These are phyloP conservation scores for Phytopythium helicoides DNA, from an alignment of 352 stramenopile species.

Conservation along the genomic window DNA sequence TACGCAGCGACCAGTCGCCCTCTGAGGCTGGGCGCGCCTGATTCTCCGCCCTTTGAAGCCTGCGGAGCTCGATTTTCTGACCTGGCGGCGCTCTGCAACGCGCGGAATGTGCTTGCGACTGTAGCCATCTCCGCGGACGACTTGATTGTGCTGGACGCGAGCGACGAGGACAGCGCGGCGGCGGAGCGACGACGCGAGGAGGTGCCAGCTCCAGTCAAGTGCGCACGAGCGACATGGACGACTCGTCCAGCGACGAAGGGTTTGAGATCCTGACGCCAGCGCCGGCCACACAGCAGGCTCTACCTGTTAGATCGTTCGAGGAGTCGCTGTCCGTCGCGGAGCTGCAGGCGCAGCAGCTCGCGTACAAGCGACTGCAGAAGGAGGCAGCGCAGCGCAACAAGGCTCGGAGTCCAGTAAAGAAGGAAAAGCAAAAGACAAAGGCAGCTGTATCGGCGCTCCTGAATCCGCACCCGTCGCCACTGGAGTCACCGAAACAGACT, in stretches of 20 bases:
- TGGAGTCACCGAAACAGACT: too few relatives aligned
- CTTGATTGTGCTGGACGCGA: conserved; percentile 53
- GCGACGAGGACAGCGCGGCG: conserved; percentile 27
- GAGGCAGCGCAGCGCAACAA: not conserved
- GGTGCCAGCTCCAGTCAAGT: not conserved
- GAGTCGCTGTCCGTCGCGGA: conserved; percentile 57
- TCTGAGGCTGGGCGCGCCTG: not conserved
- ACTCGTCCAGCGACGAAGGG: conserved; percentile 1
- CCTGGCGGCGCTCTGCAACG: not conserved
- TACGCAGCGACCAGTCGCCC: conserved; percentile 3
- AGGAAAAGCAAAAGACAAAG: conserved; percentile 1
- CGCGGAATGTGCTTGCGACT: not conserved
- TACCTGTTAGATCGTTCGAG: conserved; percentile 16
- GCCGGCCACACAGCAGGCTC: conserved; percentile 5
- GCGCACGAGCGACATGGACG: conserved; percentile 1
- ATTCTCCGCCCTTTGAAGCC: not conserved
- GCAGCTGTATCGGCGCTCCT: not conserved
- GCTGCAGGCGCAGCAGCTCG: conserved; percentile 58
- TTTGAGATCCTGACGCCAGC: conserved; percentile 12
- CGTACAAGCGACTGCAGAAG: conserved; percentile 29
- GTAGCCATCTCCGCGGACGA: conserved; percentile 21
- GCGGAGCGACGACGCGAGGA: not conserved
- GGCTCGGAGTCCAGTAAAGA: not conserved
- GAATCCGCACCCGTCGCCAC: not conserved
- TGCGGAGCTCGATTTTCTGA: not conserved